phyloP scores from a whole-genome alignment of 108 stramenopile species.

The Nannochloropsis salina region DNA sequence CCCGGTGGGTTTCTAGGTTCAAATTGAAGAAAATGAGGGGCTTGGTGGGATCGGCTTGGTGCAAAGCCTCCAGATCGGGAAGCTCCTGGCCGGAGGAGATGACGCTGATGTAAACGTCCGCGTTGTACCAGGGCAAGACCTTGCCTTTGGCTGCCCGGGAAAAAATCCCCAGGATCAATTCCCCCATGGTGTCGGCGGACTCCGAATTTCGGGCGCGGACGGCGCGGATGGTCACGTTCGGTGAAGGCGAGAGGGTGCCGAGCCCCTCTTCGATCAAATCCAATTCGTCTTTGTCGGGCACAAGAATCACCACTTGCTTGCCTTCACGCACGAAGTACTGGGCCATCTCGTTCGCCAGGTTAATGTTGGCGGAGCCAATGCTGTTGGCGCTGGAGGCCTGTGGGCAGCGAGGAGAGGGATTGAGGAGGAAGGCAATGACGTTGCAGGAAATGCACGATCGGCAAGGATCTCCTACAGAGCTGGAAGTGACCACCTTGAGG shows the following conservation, averaged over 20 bases:
- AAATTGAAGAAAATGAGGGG: constrained; percentile 84
- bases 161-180: constrained; percentile 66
- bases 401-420: not conserved
- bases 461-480: no score
- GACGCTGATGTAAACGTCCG: constrained; percentile 70
- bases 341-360: constrained; percentile 77
- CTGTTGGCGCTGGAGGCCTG: constrained; percentile 61
- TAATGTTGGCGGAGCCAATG: constrained; percentile 79
- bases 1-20: constrained; percentile 78
- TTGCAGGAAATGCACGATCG: no score
- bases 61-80: constrained; percentile 80
- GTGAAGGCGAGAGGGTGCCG: not conserved
- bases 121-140: constrained; percentile 61
- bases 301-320: constrained; percentile 43
- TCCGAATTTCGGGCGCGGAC: not conserved
- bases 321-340: constrained; percentile 57
- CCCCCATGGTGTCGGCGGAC: constrained; percentile 28
- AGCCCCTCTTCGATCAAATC: constrained; percentile 30
- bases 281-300: constrained; percentile 47
- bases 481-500: no score
- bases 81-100: constrained; percentile 83
- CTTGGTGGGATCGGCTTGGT: constrained; percentile 46
- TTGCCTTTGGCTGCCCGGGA: constrained; percentile 64
- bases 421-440: not conserved
- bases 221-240: constrained; percentile 6